Evolutionary conservation across 2,329 filamentous ascomycete species (phyloP).

Genomic region (Apiospora kogelbergensis): DNA sequence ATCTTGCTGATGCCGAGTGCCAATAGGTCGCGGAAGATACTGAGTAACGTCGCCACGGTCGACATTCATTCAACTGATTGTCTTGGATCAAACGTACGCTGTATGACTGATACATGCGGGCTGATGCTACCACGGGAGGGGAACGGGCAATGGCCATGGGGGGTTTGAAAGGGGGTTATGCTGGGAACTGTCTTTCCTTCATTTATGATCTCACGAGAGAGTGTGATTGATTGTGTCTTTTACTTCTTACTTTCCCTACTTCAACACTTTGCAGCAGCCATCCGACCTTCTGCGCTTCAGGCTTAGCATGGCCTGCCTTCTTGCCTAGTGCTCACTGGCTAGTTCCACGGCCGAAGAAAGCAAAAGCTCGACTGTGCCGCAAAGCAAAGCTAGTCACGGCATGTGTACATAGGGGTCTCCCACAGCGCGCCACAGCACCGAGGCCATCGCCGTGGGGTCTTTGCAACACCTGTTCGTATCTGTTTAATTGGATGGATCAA

Average conservation of each 20-base stretch:
- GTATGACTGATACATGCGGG: not conserved
- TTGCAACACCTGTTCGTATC: too few relatives aligned
- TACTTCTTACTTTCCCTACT: not conserved
- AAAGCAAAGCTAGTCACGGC: not conserved
- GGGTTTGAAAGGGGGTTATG: not conserved
- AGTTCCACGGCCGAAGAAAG: too few relatives aligned
- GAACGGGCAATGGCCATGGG: not conserved
- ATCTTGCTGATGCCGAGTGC: not conserved
- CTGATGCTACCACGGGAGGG: not conserved
- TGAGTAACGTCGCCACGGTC: not conserved
- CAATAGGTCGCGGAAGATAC: not conserved
- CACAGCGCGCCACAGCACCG: not conserved
- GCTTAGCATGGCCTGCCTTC: too few relatives aligned
- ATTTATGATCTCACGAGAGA: not conserved
- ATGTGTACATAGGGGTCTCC: not conserved
- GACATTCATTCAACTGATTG: not conserved
- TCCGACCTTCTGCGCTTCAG: too few relatives aligned
- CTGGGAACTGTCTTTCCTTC: not conserved
- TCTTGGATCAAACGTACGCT: not conserved
- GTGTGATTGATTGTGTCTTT: not conserved
- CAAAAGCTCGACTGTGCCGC: not conserved
- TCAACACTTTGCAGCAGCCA: too few relatives aligned
- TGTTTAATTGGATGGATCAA: too few relatives aligned
- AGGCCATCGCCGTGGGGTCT: too few relatives aligned
- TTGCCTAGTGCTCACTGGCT: too few relatives aligned